Evolutionary conservation across 108 stramenopile genomes (phyloP), one percentile per base, ranked within the genome.

Genomic region (Bacterosira constricta): DNA sequence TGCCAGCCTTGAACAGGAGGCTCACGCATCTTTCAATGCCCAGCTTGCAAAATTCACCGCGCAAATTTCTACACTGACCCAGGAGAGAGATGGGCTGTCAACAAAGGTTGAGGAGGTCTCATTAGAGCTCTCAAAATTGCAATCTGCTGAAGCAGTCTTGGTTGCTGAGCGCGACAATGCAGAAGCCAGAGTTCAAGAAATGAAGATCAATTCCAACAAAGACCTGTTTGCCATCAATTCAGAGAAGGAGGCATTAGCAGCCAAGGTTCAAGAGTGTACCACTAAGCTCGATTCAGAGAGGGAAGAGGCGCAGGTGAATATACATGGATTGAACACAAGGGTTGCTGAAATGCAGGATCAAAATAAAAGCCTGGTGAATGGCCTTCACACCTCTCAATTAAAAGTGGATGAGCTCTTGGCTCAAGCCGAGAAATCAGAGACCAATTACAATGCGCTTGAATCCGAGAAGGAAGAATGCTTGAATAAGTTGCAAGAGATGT

Each of bases 331-430:
- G n/a, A n/a, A n/a, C n/a, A n/a, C n/a, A n/a, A n/a, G n/a, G n/a
- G n/a, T n/a, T n/a, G n/a, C n/a, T n/a, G n/a, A n/a, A n/a, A n/a
- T n/a, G n/a, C n/a, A n/a, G n/a, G n/a, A n/a, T n/a, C n/a, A n/a
- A n/a, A n/a, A n/a, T n/a, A n/a, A n/a, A n/a, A n/a, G n/a, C n/a
- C n/a, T n/a, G n/a, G n/a, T n/a, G n/a, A n/a, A n/a, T n/a, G n/a
- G n/a, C n/a, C n/a, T 47, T 17, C 10, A 47, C 15, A 32, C 20
- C 18, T 26, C 56, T 18, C 56, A 58, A 25, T 45, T 51, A 5
- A 39, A 70, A 49, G 23, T 63, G 5, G 20, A 23, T 52, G 62
- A 76, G 6, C 69, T 76, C 11, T 34, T 53, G n/a, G 39, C 68
- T 8, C 31, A 44, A 31, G 37, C 35, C 13, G 73, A 71, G 27